Evolutionary conservation across 805 yeast genomes (phyloP).

Genomic region (Kluyveromyces starmeri): DNA sequence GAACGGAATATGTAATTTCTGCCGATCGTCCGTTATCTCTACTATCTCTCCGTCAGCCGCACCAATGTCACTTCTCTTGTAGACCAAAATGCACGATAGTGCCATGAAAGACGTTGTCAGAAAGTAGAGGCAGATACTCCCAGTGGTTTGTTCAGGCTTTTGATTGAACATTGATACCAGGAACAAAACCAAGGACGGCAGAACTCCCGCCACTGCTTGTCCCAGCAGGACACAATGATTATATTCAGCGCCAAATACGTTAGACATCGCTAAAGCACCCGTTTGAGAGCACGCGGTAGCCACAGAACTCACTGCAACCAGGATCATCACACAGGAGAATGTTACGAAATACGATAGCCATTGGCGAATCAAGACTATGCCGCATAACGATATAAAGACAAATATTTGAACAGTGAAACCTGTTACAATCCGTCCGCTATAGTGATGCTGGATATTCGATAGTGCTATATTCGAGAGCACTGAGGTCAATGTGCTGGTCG

Average conservation of each 20-base stretch:
- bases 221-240: slow-evolving; percentile 94
- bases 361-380: slow-evolving; percentile 20
- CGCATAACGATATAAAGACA: slow-evolving; percentile 49
- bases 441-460: slow-evolving; percentile 55
- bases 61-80: slow-evolving; percentile 19
- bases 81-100: slow-evolving; percentile 17
- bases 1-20: slow-evolving; percentile 46
- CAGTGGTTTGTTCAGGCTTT: slow-evolving; percentile 17
- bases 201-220: slow-evolving; percentile 87
- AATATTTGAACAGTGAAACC: slow-evolving; percentile 54
- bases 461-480: slow-evolving; percentile 50
- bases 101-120: slow-evolving; percentile 26
- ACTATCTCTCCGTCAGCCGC: slow-evolving; percentile 6
- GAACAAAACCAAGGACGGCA: slow-evolving; percentile 54
- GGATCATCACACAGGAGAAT: slow-evolving; percentile 47
- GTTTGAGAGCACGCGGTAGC: slow-evolving; percentile 83
- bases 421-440: slow-evolving; percentile 42
- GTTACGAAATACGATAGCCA: slow-evolving; percentile 14
- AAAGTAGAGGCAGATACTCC: slow-evolving; percentile 31
- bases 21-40: slow-evolving; percentile 11
- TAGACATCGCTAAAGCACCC: slow-evolving; percentile 82
- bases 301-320: slow-evolving; percentile 56
- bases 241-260: slow-evolving; percentile 61
- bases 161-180: slow-evolving; percentile 49
- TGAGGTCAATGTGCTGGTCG: slow-evolving; percentile 65